Evolutionary conservation across 2,329 filamentous ascomycete species (phyloP), one percentile per base, ranked within the genome.

Genomic region (Fusarium caatingaense): DNA sequence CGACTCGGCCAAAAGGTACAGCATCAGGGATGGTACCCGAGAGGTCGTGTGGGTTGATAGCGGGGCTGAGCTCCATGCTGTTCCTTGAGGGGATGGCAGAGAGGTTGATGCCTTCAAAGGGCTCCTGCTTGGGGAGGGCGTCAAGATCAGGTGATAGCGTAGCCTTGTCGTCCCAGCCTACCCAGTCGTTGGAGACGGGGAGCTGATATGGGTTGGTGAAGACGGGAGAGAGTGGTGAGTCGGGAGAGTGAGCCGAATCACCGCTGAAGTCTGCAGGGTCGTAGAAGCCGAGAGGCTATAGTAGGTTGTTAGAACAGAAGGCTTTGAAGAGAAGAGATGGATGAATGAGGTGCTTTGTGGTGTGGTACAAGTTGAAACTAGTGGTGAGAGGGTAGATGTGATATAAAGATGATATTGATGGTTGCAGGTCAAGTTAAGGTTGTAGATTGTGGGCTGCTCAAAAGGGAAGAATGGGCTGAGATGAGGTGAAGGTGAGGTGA

Each of bases 11-110:
- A 32, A 75, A 75, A 53, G 73, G 73, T 12, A 75, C 73, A 27
- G 72, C 71, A 48, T 75, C 73, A 25, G 71, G 50, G 46, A 75
- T 73, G 34, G 73, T 70, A 53, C 73, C 73, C 1, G 73, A 49
- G 49, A 75, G 73, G 56, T 75, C 73, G 68, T 72, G 71, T 47
- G 73, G 73, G 73, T 75, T 74, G 64, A 75, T 73, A 47, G 69
- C 73, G 40, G 73, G 72, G 69, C 73, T 75, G 55, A 75, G 72
- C 62, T 75, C 73, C 73, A 75, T 75, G 51, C 63, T 75, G 69
- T 69, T 68, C 51, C 73, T 61, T 50, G 71, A 68, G 37, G 73
- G 73, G 57, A 75, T 75, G 42, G 65, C 66, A 34, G 73, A 74
- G 32, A 75, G 69, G 63, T 68, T 72, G 61, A 75, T 73, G 63